Evolutionary conservation across 257 asterid genomes (phyloP), one percentile per base, ranked within the genome.

Genomic region (Solanum paucissectum): DNA sequence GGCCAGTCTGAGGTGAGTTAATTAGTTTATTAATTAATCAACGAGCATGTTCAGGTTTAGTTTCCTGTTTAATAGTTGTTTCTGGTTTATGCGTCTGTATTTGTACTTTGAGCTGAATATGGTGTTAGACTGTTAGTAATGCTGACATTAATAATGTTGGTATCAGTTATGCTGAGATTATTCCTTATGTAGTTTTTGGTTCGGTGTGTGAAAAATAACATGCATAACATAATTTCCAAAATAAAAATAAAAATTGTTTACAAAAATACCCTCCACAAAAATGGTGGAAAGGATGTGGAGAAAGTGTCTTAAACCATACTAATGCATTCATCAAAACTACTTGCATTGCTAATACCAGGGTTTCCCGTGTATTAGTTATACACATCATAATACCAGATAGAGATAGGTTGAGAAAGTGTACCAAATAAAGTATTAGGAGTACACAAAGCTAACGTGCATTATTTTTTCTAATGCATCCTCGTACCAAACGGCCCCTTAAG

Each of bases 1-100:
- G 93, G 86, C 90, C 98, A 94, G 84, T 88, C 98, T 58, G 98
- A 95, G 98, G 99, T 95, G 90, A 92, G 96, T 89, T 90, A 20
- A 71, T 85, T 85, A 86, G 64, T 33, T 55, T 27, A 29, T 37
- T 33, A 62, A 55, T 55, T 58, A 38, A 82, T 46, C 69, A 9
- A 49, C 29, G 69, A 46, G 68, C 12, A 75, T 72, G 52, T 87
- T 49, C 33, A 0, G 37, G 27, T 74, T 74, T 44, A 27, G 36
- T 79, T 55, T 79, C 66, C 21, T n/a, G 20, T 76, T 40, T 25
- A 44, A 79, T 79, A 0, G 13, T 37, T 77, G 27, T 18, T 40
- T 52, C 37, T 29, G 9, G 49, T 49, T 37, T 14, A 44, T 73
- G 84, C 33, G 37, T 20, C 44, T 72, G n/a, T 72, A 18, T 76